Percentiles rank a stretch among this genome's conserved stretches.
These are phyloP conservation scores for Agaricus sinodeliciosus DNA, from an alignment of 768 basidiomycete species.

Conservation along the genomic window DNA sequence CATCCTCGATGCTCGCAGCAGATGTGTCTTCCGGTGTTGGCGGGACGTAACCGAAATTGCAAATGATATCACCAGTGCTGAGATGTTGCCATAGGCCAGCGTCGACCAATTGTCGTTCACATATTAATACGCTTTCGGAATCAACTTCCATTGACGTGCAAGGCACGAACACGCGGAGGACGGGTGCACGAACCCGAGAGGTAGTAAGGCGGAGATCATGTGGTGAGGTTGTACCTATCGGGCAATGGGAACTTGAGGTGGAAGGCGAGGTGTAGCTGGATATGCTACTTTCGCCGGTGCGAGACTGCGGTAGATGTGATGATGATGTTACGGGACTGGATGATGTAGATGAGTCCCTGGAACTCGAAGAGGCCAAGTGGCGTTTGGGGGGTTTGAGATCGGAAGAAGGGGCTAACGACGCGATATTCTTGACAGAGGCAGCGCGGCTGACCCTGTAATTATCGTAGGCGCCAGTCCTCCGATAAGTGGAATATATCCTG, in stretches of 20 bases:
- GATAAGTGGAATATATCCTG: constrained; percentile 21
- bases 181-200: constrained; percentile 59
- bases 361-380: constrained; percentile 43
- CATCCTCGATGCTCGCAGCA: not conserved
- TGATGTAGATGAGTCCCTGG: constrained; percentile 40
- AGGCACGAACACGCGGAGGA: constrained; percentile 71
- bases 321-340: constrained; percentile 12
- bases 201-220: constrained; percentile 62
- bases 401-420: not conserved
- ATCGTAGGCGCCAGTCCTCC: constrained; percentile 21
- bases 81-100: constrained; percentile 69
- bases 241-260: constrained; percentile 3
- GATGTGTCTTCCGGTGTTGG: constrained; percentile 23
- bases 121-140: constrained; percentile 40
- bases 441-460: not conserved
- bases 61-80: constrained; percentile 73
- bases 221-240: constrained; percentile 28
- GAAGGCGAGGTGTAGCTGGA: constrained; percentile 10
- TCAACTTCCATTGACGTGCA: constrained; percentile 46
- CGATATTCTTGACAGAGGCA: not conserved
- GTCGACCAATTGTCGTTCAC: constrained; percentile 63
- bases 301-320: constrained; percentile 1
- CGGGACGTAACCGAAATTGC: constrained; percentile 76
- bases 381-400: constrained; percentile 24
- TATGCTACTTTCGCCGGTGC: constrained; percentile 12